phyloP scores from a whole-genome alignment of 176 grass and related monocot genomes.

The Bromus sterilis region DNA sequence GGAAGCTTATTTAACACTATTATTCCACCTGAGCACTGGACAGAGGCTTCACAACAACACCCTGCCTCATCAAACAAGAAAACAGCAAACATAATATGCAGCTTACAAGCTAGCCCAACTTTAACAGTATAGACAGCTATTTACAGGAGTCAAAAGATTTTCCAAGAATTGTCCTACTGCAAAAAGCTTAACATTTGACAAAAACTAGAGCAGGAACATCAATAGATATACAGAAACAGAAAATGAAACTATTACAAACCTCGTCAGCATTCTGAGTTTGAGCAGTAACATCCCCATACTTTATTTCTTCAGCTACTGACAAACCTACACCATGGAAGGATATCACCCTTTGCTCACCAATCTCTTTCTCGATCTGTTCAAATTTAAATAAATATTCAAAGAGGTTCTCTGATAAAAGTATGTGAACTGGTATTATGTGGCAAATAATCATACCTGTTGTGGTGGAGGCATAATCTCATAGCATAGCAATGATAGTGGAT shows the following conservation, averaged over 20 bases:
- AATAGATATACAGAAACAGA: background rate
- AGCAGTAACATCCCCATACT: conserved; percentile 49
- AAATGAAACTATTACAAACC: conserved; percentile 36
- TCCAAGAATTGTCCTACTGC: background rate
- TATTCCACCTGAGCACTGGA: background rate
- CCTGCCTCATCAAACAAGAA: background rate
- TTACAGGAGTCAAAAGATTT: background rate
- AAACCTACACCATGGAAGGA: conserved; percentile 91
- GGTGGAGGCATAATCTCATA: conserved; percentile 97
- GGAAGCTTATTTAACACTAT: background rate
- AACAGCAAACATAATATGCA: background rate
- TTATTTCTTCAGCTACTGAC: conserved; percentile 71
- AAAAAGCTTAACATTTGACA: conserved; percentile 1
- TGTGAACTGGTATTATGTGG: background rate
- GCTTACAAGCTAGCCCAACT: background rate
- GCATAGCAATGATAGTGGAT: conserved; percentile 85
- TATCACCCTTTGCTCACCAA: conserved; percentile 86
- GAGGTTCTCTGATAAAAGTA: background rate
- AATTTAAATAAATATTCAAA: conserved; percentile 18
- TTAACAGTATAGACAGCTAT: background rate
- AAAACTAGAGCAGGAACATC: background rate
- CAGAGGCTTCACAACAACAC: background rate
- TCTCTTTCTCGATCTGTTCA: conserved; percentile 86
- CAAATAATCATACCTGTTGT: conserved; percentile 45
- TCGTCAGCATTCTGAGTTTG: conserved; percentile 50